These are phyloP conservation scores for Colletotrichum cordylinicola DNA, from an alignment of 2,329 filamentous ascomycete species.

Conservation along the genomic window DNA sequence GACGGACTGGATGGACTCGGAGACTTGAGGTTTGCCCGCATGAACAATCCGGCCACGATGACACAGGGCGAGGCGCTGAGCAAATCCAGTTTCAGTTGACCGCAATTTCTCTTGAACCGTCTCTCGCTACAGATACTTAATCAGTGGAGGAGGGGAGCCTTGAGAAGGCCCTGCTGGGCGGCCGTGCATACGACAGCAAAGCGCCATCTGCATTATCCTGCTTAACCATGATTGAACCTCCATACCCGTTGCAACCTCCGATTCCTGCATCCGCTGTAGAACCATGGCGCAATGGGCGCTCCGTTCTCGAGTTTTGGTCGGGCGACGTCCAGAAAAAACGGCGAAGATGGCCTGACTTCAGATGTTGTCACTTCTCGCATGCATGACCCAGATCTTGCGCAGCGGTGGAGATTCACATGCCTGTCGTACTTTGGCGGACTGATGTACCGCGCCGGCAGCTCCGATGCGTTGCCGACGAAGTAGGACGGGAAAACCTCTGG, in stretches of 20 bases:
- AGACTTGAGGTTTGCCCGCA: too few relatives aligned
- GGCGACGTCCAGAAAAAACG: neutral
- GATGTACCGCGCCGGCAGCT: neutral
- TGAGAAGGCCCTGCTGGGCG: neutral
- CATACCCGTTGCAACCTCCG: neutral
- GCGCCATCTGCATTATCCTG: neutral
- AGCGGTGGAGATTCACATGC: neutral
- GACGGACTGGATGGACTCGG: too few relatives aligned
- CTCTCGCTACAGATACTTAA: neutral
- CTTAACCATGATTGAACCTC: neutral
- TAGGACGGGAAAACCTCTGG: neutral
- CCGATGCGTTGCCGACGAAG: neutral
- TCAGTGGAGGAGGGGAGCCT: neutral
- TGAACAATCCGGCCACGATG: too few relatives aligned
- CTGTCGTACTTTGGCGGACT: neutral
- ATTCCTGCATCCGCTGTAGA: neutral
- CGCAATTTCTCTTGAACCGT: neutral
- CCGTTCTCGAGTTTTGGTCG: neutral
- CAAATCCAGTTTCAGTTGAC: neutral
- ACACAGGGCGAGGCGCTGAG: too few relatives aligned
- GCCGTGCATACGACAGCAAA: neutral
- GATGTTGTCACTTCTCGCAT: neutral
- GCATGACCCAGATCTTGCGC: neutral
- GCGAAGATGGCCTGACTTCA: neutral
- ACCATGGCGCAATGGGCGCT: neutral